Base-by-base conservation (phyloP, 2,329 filamentous ascomycete genomes). In the Tolypocladium ophioglossoides region DNA sequence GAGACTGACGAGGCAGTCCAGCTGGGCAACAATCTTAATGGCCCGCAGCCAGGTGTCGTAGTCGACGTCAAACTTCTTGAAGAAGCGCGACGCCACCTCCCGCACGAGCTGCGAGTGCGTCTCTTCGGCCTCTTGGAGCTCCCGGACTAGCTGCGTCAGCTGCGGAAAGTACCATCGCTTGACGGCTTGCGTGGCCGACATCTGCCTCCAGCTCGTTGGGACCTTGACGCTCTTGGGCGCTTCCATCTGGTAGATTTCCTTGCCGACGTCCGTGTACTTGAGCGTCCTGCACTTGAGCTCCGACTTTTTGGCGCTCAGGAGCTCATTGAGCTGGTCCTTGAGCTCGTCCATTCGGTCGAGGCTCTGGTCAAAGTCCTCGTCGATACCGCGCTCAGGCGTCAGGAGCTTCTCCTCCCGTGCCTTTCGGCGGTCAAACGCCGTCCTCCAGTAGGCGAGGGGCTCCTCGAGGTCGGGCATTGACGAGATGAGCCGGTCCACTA, bases 221-320 rank as follows among this genome's bases (percentile, higher is more conserved):
- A 99, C 84, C 69, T 95, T 96, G 64, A 89, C 75, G 1, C 75
- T 74, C 69, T 94, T 95, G 0, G 94, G 92, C 0, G 89, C 86
- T 68, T 99, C 94, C 12, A 99, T 78, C 70, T 99, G 92, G 71
- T 95, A 97, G 52, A 99, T 89, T 65, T 99, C 94, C 68, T 99
- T 99, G 57, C 94, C 94, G 9, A 95, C 87, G 65, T 97, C 89
- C 32, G 84, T 84, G 62, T 85, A 94, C 65, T 84, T 84, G 57
- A 92, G 78, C 0, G 80, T 79, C 59, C 80, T 87, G 55, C 86
- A 90, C 57, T 86, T 88, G 4, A 96, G 75, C 46, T 91, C 82
- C 37, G 80, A 79, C 57, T 88, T 86, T 60, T 86, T 85, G 61
- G 82, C 78, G 52, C 83, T 83, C 2, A 97, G 74, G 1, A 97